Base-by-base conservation (phyloP, 805 yeast species). In the Candida suzukii region DNA sequence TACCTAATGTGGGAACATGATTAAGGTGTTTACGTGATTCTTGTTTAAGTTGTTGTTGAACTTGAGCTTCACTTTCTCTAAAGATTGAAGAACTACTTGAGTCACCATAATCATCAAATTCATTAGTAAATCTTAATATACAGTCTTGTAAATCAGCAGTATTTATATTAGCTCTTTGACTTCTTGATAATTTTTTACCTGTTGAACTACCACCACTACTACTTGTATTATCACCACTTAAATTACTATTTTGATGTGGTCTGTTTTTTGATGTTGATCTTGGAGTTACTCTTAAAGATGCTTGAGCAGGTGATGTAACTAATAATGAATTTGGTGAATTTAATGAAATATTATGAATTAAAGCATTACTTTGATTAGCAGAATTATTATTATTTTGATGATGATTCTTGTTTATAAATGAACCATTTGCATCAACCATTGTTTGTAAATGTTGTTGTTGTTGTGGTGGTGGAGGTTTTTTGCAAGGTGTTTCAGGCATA, bases 401-500 rank as follows among this genome's bases (percentile, higher is more conserved):
- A 16, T 14, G 13, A 11, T 8, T 18, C 3, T 10, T 11, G n/a
- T 33, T 33, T 21, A 21, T 21, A 50, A 54, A 47, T 24, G 61
- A 45, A 12, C 54, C 55, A 32, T 51, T 54, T 25, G 54, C 46
- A 36, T 58, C 62, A 16, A 57, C 57, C n/a, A 53, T 40, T 7
- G 50, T 35, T 7, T 50, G 49, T 18, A 18, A 33, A 4, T 13
- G 17, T n/a, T n/a, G n/a, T n/a, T n/a, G n/a, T n/a, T n/a, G n/a
- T n/a, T n/a, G n/a, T n/a, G n/a, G n/a, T 20, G 58, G 58, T 18
- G 21, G 29, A 3, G 76, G 74, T 46, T 61, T 66, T 46, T 78
- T 78, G 57, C 80, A 75, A 2, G 85, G 85, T 0, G 85, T 78
- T 42, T 79, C 83, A 1, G 85, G 85, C 51, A 79, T 75, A 14